A percentile compares a stretch with the other conserved stretches of the same genome.
These are phyloP conservation scores for Diophrys appendiculata DNA, from an alignment of 73 alveolate species.

Conservation along the genomic window DNA sequence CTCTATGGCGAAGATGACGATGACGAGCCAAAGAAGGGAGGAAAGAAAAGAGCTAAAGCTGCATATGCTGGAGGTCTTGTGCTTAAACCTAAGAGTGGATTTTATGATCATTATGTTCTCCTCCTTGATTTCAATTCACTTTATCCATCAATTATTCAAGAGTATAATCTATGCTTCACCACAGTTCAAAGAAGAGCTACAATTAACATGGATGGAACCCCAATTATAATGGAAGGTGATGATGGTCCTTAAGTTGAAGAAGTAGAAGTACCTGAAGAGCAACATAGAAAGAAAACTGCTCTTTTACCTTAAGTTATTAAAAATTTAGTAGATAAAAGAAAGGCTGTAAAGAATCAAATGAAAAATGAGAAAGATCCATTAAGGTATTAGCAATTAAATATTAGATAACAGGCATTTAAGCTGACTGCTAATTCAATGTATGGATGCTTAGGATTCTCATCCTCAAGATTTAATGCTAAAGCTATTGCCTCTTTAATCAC, in stretches of 20 bases:
- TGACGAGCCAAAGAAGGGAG: slow-evolving; percentile 56
- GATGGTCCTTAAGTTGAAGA: slow-evolving; percentile 69
- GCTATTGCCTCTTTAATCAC: slow-evolving; percentile 99
- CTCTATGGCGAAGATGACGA: slow-evolving; percentile 73
- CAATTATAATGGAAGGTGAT: slow-evolving; percentile 70
- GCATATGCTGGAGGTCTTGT: slow-evolving; percentile 97
- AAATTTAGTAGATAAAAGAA: slow-evolving; percentile 85
- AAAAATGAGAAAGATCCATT: slow-evolving; percentile 83
- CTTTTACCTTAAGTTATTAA: slow-evolving; percentile 87
- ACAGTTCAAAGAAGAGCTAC: slow-evolving; percentile 91
- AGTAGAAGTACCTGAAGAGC: slow-evolving; percentile 74
- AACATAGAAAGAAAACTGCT: slow-evolving; percentile 59
- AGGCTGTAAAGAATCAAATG: slow-evolving; percentile 79
- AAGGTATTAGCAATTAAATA: slow-evolving; percentile 78
- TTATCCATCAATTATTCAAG: slow-evolving; percentile 99
- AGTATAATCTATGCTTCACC: slow-evolving; percentile 99
- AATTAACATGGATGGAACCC: slow-evolving; percentile 71
- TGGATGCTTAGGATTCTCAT: slow-evolving; percentile 98
- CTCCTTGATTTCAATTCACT: slow-evolving; percentile 98
- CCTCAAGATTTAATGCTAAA: slow-evolving; percentile 95
- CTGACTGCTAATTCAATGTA: slow-evolving; percentile 99
- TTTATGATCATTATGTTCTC: slow-evolving; percentile 94
- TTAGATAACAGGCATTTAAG: slow-evolving; percentile 95
- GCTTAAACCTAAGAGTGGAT: slow-evolving; percentile 97
- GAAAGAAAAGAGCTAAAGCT: slow-evolving; percentile 82